These are phyloP conservation scores for Vanrija pseudolonga DNA, from an alignment of 1,284 basidiomycete species.

Conservation along the genomic window DNA sequence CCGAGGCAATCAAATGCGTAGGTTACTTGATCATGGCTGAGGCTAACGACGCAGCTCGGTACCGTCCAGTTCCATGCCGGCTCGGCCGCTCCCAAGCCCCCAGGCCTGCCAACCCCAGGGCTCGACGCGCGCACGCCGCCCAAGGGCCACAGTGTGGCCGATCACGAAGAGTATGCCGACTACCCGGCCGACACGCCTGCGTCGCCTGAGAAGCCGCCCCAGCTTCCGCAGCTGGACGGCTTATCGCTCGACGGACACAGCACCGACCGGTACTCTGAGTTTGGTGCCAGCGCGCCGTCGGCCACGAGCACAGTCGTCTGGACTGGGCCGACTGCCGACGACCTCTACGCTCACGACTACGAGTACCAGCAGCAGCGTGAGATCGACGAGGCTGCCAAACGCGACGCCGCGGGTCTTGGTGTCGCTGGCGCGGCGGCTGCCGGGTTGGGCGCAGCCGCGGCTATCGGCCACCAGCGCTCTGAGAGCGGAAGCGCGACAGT, in stretches of 20 bases:
- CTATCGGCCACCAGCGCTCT: background rate
- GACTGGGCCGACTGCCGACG: conserved; percentile 19
- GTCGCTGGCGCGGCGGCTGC: background rate
- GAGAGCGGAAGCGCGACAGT: background rate
- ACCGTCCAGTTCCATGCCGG: conserved; percentile 41
- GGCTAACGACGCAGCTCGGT: conserved; percentile 25
- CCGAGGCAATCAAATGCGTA: conserved; percentile 60
- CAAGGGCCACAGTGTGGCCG: conserved; percentile 19
- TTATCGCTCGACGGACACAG: background rate
- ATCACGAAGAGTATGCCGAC: conserved; percentile 38
- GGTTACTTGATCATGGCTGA: conserved; percentile 2
- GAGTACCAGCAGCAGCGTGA: conserved; percentile 44
- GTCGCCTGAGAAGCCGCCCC: conserved; percentile 9
- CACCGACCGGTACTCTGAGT: conserved; percentile 23
- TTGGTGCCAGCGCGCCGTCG: conserved; percentile 20
- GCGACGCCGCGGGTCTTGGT: background rate
- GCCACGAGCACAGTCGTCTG: conserved; percentile 21
- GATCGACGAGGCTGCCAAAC: conserved; percentile 25
- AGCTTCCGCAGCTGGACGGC: conserved; percentile 3
- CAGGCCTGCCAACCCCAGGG: conserved; percentile 35
- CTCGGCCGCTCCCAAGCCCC: conserved; percentile 33
- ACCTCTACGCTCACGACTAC: conserved; percentile 21
- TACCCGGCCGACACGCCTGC: conserved; percentile 29
- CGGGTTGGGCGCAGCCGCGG: background rate
- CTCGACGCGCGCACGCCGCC: background rate